Evolutionary conservation across 352 stramenopile species (phyloP), one percentile per base, ranked within the genome.

Genomic region (Thraustochytrium striatum): DNA sequence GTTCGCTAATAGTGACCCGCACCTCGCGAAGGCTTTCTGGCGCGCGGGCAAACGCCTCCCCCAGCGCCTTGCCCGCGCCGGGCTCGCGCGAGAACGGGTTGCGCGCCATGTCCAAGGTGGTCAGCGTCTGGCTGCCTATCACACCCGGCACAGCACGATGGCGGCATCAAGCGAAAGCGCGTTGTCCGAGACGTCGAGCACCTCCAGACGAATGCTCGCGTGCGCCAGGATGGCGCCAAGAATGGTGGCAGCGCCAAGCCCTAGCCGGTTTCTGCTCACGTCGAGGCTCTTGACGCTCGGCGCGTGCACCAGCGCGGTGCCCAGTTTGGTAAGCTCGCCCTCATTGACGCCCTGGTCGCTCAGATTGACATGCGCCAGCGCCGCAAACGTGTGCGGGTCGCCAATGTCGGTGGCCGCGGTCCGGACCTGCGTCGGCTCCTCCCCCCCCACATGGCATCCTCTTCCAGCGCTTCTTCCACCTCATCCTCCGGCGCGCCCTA

Each of bases 341-440:
- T 75, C 65, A 38, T 75, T 75, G 5, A 75, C 65, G 3, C 65
- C 65, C 33, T 75, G 65, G 5, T 43, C 43, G 30, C 47, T 35
- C 7, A 75, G 65, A 13, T 75, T 30, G 2, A 75, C 16, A 3
- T 5, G 21, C 8, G 3, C 7, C 43, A 75, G 9, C 5, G 50
- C 25, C 7, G 3, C 30, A 50, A 70, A 38, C 19, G 41, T 28
- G 16, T 70, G 35, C 3, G 33, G 9, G 5, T 52, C 7, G 36
- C 59, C 38, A 25, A 70, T 19, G 25, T 70, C 59, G 21, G n/a
- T n/a, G n/a, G n/a, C n/a, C n/a, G n/a, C n/a, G n/a, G n/a, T n/a
- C n/a, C n/a, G n/a, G n/a, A n/a, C n/a, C n/a, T n/a, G n/a, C n/a
- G n/a, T n/a, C n/a, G n/a, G n/a, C n/a, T n/a, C n/a, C n/a, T n/a